A percentile compares a stretch with the other conserved stretches of the same genome.
phyloP scores from a whole-genome alignment of 2,329 filamentous ascomycete species.

The Teratosphaeriaceae sp. region DNA sequence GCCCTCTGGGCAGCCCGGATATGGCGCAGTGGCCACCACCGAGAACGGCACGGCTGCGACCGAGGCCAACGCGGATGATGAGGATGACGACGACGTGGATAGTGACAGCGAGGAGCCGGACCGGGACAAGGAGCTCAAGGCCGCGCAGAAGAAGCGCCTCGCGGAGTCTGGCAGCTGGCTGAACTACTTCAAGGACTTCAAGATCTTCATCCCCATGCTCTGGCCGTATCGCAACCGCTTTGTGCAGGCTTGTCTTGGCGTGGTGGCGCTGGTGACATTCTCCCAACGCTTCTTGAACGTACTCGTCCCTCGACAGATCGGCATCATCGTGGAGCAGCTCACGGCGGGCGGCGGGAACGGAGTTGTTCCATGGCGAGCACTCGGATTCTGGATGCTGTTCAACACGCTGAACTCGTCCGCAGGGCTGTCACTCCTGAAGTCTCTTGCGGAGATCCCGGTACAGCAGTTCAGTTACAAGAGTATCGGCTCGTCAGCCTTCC shows the following conservation, averaged over 20 bases:
- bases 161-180: conserved; percentile 71
- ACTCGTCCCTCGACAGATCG: conserved; percentile 73
- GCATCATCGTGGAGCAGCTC: conserved; percentile 68
- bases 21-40: conserved; percentile 5
- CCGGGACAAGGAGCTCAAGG: conserved; percentile 50
- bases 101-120: conserved; percentile 50
- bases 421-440: conserved; percentile 45
- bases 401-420: conserved; percentile 46
- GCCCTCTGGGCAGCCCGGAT: conserved; percentile 2
- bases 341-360: conserved; percentile 41
- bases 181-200: conserved; percentile 67
- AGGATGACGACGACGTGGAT: conserved; percentile 15
- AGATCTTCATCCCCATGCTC: conserved; percentile 68
- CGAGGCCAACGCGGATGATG: conserved; percentile 11
- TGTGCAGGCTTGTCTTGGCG: conserved; percentile 61
- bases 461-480: conserved; percentile 52
- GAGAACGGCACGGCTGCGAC: conserved; percentile 2
- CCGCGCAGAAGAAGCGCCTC: conserved; percentile 53
- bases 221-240: conserved; percentile 63
- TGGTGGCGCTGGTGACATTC: conserved; percentile 64
- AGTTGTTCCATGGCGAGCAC: conserved; percentile 46
- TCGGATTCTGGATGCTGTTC: conserved; percentile 45
- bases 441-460: conserved; percentile 49
- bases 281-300: conserved; percentile 66
- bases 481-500: conserved; percentile 56